Evolutionary conservation across 23 red algal species (phyloP).

Genomic region (Cyanidiococcus yangmingshanensis): DNA sequence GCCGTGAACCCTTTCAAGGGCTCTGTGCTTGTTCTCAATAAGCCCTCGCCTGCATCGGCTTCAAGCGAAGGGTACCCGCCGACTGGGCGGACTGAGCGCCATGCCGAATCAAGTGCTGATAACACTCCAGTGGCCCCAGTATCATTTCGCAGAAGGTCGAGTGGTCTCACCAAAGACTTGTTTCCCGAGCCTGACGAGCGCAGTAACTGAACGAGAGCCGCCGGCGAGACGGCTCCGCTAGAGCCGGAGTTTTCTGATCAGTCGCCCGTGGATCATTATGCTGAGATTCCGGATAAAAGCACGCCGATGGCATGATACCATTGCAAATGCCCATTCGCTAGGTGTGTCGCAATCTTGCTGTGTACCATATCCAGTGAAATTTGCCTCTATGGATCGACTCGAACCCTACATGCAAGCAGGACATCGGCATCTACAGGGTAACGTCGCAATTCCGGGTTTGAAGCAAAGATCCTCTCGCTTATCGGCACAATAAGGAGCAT

Average conservation of each 20-base stretch:
- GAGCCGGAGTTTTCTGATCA: no score
- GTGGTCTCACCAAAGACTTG: background rate
- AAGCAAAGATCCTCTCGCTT: background rate
- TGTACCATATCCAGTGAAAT: no score
- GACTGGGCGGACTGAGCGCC: background rate
- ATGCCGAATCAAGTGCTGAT: background rate
- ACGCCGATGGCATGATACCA: background rate
- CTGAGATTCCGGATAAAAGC: no score
- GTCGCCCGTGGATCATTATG: no score
- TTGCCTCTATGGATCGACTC: background rate
- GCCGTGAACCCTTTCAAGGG: conserved; percentile 17
- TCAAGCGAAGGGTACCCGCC: background rate
- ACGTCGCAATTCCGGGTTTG: background rate
- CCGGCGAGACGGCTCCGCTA: background rate
- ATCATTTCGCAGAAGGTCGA: background rate
- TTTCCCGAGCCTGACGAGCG: background rate
- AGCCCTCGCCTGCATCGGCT: background rate
- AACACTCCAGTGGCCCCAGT: background rate
- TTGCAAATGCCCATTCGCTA: background rate
- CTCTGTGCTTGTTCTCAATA: conserved; percentile 11
- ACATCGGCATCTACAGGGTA: background rate
- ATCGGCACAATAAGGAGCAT: conserved; percentile 9
- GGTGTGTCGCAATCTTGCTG: background rate
- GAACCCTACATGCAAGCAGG: background rate
- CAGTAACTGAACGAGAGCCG: background rate